Evolutionary conservation across 2,329 filamentous ascomycete genomes (phyloP).

Genomic region (Waltergamsia citrina): DNA sequence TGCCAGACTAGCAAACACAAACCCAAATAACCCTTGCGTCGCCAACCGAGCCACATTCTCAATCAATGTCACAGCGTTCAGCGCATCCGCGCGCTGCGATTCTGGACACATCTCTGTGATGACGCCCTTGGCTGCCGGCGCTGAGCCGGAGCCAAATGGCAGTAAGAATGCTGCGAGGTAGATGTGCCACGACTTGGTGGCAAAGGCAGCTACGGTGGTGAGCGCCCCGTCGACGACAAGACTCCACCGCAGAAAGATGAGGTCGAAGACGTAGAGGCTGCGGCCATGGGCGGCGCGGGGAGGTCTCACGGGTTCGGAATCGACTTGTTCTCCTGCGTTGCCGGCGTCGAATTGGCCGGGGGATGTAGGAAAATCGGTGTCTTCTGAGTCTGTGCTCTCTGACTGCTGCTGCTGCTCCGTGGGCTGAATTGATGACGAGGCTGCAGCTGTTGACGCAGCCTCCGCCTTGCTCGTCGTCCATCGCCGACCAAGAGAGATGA

Average conservation of each 20-base stretch:
- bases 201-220: slow-evolving; percentile 54
- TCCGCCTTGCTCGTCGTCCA: neutral
- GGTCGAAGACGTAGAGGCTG: slow-evolving; percentile 48
- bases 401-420: neutral
- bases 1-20: slow-evolving; percentile 56
- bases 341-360: slow-evolving; percentile 6
- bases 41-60: slow-evolving; percentile 58
- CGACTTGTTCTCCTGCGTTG: slow-evolving; percentile 24
- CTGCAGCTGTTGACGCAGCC: neutral
- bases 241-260: slow-evolving; percentile 58
- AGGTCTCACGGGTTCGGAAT: slow-evolving; percentile 29
- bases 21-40: slow-evolving; percentile 57
- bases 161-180: slow-evolving; percentile 57
- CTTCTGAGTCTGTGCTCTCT: slow-evolving; percentile 5
- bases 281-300: slow-evolving; percentile 31
- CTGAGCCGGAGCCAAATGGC: slow-evolving; percentile 60
- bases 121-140: slow-evolving; percentile 62
- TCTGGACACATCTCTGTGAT: slow-evolving; percentile 61
- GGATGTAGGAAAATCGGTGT: no score
- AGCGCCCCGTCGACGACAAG: slow-evolving; percentile 55
- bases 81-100: slow-evolving; percentile 52
- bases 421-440: no score
- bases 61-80: slow-evolving; percentile 60
- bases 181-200: slow-evolving; percentile 56
- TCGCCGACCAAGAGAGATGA: slow-evolving; percentile 34